phyloP scores from a whole-genome alignment of 2,329 filamentous ascomycete species.

The Stromatinia cepivora region DNA sequence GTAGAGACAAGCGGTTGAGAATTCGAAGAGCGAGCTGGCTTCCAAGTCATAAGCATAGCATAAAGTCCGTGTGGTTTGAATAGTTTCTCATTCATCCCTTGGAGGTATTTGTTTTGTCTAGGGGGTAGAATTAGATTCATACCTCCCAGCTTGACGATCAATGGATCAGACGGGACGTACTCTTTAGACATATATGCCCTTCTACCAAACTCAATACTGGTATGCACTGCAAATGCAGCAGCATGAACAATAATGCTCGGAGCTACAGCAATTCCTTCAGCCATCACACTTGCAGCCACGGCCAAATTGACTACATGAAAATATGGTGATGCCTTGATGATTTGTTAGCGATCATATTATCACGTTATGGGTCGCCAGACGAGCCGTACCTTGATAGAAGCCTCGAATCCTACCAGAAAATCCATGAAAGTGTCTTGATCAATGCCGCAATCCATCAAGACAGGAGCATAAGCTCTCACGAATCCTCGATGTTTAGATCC shows the following conservation, averaged over 20 bases:
- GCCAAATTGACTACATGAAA: conserved; percentile 47
- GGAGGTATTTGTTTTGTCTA: conserved; percentile 52
- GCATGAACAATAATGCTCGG: conserved; percentile 44
- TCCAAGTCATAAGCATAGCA: conserved; percentile 56
- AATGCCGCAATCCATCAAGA: conserved; percentile 49
- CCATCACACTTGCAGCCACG: conserved; percentile 16
- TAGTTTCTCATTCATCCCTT: conserved; percentile 55
- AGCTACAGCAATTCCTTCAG: conserved; percentile 40
- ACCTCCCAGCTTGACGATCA: conserved; percentile 36
- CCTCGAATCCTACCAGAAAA: conserved; percentile 50
- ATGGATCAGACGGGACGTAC: conserved; percentile 44
- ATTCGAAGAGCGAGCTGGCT: conserved; percentile 41
- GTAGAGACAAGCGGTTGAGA: conserved; percentile 28
- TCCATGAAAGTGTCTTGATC: conserved; percentile 50
- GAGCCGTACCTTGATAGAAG: conserved; percentile 11
- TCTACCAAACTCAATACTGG: conserved; percentile 17
- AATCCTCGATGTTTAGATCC: conserved; percentile 51
- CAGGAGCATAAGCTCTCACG: conserved; percentile 53
- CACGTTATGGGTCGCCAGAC: not conserved
- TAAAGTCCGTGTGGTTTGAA: conserved; percentile 59
- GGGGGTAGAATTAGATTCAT: conserved; percentile 23
- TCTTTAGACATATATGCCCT: conserved; percentile 23
- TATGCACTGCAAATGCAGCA: conserved; percentile 16
- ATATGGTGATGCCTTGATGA: conserved; percentile 44
- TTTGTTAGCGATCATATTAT: conserved; percentile 29